Percentiles rank a stretch among this genome's conserved stretches.
These are phyloP conservation scores for Calonectria pseudoturangicola DNA, from an alignment of 2,329 filamentous ascomycete species.

Conservation along the genomic window DNA sequence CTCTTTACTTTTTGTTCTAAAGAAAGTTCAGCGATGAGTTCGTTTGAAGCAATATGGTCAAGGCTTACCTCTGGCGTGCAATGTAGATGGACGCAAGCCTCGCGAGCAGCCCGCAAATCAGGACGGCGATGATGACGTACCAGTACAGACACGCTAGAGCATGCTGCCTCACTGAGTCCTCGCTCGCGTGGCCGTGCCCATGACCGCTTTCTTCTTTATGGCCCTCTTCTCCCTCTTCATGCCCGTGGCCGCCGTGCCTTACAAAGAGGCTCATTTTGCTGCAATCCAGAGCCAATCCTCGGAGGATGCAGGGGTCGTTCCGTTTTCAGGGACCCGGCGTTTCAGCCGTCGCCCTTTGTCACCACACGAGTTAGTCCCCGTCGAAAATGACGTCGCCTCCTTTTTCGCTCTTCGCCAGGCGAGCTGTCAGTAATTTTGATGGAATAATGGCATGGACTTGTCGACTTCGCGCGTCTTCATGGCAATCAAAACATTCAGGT, in stretches of 20 bases:
- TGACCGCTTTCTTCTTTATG: conserved; percentile 40
- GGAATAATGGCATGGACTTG: conserved; percentile 2
- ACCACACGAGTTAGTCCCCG: not conserved
- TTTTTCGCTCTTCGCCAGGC: not conserved
- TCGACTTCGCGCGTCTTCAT: not conserved
- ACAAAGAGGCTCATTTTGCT: conserved; percentile 44
- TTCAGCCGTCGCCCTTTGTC: conserved; percentile 29
- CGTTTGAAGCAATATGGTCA: not conserved
- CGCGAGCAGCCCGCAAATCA: conserved; percentile 44
- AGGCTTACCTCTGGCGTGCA: conserved; percentile 50
- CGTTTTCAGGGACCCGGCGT: conserved; percentile 26
- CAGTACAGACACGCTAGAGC: conserved; percentile 52
- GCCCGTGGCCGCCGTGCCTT: conserved; percentile 49
- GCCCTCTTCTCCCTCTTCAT: conserved; percentile 44
- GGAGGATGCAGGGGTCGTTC: not conserved
- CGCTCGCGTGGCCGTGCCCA: conserved; percentile 48
- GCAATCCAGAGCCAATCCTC: not conserved
- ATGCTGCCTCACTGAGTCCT: conserved; percentile 53
- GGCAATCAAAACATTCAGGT: conserved; percentile 24
- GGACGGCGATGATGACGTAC: conserved; percentile 48
- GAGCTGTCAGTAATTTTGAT: not conserved
- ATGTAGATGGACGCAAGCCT: conserved; percentile 45
- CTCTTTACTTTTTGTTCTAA: conserved; percentile 47
- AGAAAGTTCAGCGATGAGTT: not conserved
- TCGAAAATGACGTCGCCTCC: conserved; percentile 15